These are phyloP conservation scores for Phylloporus rhodoxanthus DNA, from an alignment of 768 basidiomycete species.

Conservation along the genomic window DNA sequence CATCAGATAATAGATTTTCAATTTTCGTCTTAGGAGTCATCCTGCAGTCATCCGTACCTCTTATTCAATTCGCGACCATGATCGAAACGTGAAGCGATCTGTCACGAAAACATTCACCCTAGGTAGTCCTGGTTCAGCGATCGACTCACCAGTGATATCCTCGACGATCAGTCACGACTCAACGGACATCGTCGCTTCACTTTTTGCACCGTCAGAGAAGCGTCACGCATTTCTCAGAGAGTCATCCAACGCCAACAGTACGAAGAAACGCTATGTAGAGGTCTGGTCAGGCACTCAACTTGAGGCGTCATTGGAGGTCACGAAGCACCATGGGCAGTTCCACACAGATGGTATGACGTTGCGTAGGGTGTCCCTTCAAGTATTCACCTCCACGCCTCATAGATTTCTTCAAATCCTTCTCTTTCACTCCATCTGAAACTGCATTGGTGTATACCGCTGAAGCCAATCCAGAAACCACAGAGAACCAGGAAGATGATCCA, in stretches of 20 bases:
- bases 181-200: slow-evolving; percentile 37
- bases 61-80: slow-evolving; percentile 47
- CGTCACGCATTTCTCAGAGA: slow-evolving; percentile 45
- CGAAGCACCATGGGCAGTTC: slow-evolving; percentile 52
- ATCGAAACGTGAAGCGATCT: slow-evolving; percentile 42
- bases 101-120: slow-evolving; percentile 37
- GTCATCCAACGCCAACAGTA: slow-evolving; percentile 16
- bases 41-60: slow-evolving; percentile 38
- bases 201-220: slow-evolving; percentile 37
- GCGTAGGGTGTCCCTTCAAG: background rate
- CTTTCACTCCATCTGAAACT: slow-evolving; percentile 49
- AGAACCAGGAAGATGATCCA: slow-evolving; percentile 21
- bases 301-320: slow-evolving; percentile 49
- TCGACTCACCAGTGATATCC: slow-evolving; percentile 10
- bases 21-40: too few relatives aligned
- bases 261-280: slow-evolving; percentile 51
- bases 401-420: slow-evolving; percentile 50
- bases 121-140: slow-evolving; percentile 5
- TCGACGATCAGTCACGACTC: slow-evolving; percentile 16
- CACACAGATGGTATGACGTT: slow-evolving; percentile 50
- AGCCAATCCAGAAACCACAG: slow-evolving; percentile 28
- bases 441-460: slow-evolving; percentile 60
- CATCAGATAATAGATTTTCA: background rate
- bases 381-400: background rate
- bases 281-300: slow-evolving; percentile 46